These are phyloP conservation scores for Coniella lustricola DNA, from an alignment of 2,329 filamentous ascomycete genomes.

Conservation along the genomic window DNA sequence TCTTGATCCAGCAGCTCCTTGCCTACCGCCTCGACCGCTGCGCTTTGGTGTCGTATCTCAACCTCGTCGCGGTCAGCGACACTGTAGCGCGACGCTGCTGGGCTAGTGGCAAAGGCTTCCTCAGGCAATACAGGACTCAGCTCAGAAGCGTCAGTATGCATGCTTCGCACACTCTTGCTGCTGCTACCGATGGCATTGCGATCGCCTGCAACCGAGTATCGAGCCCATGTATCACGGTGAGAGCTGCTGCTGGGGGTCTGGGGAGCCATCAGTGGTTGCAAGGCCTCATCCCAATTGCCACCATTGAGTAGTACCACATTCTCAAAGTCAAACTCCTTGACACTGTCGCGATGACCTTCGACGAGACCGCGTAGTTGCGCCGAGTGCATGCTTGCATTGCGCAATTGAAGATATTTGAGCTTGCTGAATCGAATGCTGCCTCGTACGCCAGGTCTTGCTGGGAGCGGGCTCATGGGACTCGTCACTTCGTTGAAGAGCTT, in stretches of 20 bases:
- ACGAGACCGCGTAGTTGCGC: slow-evolving; percentile 66
- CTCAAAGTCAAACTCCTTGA: slow-evolving; percentile 75
- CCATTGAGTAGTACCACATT: slow-evolving; percentile 60
- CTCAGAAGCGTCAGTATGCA: no score
- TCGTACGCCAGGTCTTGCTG: slow-evolving; percentile 40
- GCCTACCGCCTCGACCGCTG: slow-evolving; percentile 48
- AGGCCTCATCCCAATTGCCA: slow-evolving; percentile 74
- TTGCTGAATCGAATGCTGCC: slow-evolving; percentile 58
- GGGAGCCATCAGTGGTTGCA: slow-evolving; percentile 58
- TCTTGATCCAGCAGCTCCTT: slow-evolving; percentile 39
- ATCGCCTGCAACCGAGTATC: slow-evolving; percentile 26
- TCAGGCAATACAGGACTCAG: slow-evolving; percentile 1
- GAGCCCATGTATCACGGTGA: slow-evolving; percentile 33
- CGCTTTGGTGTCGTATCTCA: slow-evolving; percentile 20
- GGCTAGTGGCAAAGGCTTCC: neutral
- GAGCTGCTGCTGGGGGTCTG: slow-evolving; percentile 9
- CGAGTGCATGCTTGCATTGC: slow-evolving; percentile 66
- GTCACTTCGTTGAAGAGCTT: slow-evolving; percentile 61
- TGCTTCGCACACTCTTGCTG: slow-evolving; percentile 18
- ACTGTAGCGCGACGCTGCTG: neutral
- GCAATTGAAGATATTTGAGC: slow-evolving; percentile 61
- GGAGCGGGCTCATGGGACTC: slow-evolving; percentile 56
- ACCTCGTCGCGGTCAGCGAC: slow-evolving; percentile 14
- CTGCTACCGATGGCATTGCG: slow-evolving; percentile 2
- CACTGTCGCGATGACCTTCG: slow-evolving; percentile 55